Evolutionary conservation across 352 stramenopile species (phyloP), one percentile per base, ranked within the genome.

Genomic region (Phytophthora fragariae): DNA sequence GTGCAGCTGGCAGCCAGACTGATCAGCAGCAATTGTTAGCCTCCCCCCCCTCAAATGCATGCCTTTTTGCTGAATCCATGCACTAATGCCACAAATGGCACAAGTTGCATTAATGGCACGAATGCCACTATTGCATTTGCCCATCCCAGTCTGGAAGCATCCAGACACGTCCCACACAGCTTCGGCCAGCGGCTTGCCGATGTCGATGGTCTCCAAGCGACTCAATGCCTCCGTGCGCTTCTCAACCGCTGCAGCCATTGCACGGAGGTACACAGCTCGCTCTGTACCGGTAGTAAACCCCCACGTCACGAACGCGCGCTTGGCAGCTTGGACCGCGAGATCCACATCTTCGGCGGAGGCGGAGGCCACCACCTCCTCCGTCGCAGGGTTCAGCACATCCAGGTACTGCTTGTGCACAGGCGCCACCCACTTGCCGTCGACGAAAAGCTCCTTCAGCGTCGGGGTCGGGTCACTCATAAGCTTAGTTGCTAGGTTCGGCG

Each of bases 371-470:
- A 86, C 83, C 46, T 75, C 46, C 65, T 92, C 82, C 17, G 76
- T 90, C 35, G 78, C 62, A 0, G 86, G 82, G 73, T 91, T 86
- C 21, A 93, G 24, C 59, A 92, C 82, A 35, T 90, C 84, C 39
- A 91, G 76, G 70, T 86, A 88, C 65, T 85, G 67, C 44, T 77
- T 60, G 33, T 73, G 35, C n/a, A 47, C 50, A 2, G 83, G 79
- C 41, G 70, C 61, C 50, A 91, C 81, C 82, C 80, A 91, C 60
- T 82, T 54, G 64, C 84, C 82, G 68, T 85, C 70, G 65, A 92
- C 90, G 72, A 90, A 92, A 17, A 89, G 82, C 62, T 91, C 81
- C 35, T 73, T 73, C 37, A 91, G 82, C 15, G 65, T 46, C 21
- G 83, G 83, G 17, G 89, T 69, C 44, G 59, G 65, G 49, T 68